Conservation (phyloP, 257 asterid genomes). For the Pogostemon cablin region DNA sequence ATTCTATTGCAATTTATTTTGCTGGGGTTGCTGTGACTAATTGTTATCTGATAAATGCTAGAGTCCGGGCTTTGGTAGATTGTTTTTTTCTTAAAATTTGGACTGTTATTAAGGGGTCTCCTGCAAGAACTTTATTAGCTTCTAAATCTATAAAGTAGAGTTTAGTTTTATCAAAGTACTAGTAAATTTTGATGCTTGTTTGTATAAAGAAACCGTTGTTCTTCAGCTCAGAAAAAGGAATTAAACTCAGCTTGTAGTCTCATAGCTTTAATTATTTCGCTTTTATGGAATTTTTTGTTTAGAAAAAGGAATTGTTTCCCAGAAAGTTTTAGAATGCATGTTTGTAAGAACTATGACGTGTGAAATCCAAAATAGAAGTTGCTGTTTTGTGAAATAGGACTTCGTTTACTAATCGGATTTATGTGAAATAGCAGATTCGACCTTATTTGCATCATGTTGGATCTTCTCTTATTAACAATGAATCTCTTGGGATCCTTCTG, state of each 20-base stretch:
- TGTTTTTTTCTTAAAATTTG: background rate
- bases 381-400: background rate
- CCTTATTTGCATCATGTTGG: background rate
- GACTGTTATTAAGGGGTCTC: background rate
- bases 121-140: background rate
- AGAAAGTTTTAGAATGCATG: background rate
- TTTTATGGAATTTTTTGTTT: background rate
- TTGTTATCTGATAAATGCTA: background rate
- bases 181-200: slow-evolving; percentile 18
- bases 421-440: slow-evolving; percentile 4
- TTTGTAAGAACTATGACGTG: slow-evolving; percentile 6
- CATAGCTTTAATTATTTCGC: background rate
- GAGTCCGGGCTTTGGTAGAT: slow-evolving; percentile 5
- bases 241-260: background rate
- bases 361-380: slow-evolving; percentile 20
- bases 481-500: background rate
- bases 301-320: background rate
- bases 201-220: slow-evolving; percentile 7
- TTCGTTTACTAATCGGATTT: no score
- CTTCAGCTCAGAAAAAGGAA: background rate
- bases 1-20: background rate
- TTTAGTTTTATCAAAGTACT: background rate
- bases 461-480: background rate
- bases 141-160: background rate
- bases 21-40: background rate